These are phyloP conservation scores for Arabidopsis lyrata DNA, from an alignment of 441 rosid genomes.

Conservation along the genomic window DNA sequence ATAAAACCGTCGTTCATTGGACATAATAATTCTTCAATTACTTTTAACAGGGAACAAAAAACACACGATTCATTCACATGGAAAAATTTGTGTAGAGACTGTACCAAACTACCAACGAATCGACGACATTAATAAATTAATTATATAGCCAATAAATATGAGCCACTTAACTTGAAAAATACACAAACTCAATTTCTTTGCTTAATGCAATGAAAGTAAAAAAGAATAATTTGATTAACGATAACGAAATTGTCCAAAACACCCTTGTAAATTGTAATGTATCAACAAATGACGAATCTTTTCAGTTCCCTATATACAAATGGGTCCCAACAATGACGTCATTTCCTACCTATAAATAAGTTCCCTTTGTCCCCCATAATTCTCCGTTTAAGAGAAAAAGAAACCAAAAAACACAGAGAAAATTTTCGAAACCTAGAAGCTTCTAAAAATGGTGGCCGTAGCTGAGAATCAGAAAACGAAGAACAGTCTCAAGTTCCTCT, in stretches of 20 bases:
- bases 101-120: conserved; percentile 1
- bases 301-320: background rate
- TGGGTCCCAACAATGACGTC: conserved; percentile 31
- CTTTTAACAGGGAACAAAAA: background rate
- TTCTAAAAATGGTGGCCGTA: conserved; percentile 33
- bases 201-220: conserved; percentile 17
- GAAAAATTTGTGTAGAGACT: background rate
- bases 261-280: background rate
- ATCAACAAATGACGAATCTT: background rate
- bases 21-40: background rate
- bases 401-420: background rate
- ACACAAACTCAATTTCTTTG: conserved; percentile 24
- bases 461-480: conserved; percentile 20
- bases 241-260: conserved; percentile 8
- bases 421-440: conserved; percentile 13
- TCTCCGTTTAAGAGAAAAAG: conserved; percentile 25
- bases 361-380: background rate
- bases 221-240: background rate
- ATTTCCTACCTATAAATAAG: conserved; percentile 35
- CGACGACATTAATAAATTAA: background rate
- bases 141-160: background rate
- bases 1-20: background rate
- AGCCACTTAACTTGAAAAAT: conserved; percentile 9
- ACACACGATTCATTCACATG: conserved; percentile 28
- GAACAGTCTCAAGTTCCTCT: conserved; percentile 66